These are phyloP conservation scores for Ramaria sp. DNA, from an alignment of 768 basidiomycete genomes.

Conservation along the genomic window DNA sequence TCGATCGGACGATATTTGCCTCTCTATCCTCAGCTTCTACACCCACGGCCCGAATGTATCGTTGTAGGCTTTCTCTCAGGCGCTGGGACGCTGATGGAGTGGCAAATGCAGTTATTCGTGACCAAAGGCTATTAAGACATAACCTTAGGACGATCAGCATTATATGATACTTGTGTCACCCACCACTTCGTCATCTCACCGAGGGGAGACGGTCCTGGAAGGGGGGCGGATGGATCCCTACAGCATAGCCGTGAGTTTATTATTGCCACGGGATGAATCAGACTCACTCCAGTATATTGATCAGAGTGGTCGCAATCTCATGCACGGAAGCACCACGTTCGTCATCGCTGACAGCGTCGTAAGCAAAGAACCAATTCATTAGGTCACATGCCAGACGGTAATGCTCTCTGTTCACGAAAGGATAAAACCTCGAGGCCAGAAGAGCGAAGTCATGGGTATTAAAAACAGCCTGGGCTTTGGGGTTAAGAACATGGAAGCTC, in stretches of 20 bases:
- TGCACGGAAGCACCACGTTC: not conserved
- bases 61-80: not conserved
- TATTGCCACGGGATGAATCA: not conserved
- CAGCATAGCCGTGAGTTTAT: not conserved
- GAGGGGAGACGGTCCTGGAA: not conserved
- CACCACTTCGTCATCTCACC: not conserved
- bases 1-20: not conserved
- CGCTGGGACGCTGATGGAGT: not conserved
- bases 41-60: not conserved
- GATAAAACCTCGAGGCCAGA: not conserved
- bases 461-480: not conserved
- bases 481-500: not conserved
- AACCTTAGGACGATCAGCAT: not conserved
- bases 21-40: slow-evolving; percentile 6
- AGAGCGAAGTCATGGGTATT: not conserved
- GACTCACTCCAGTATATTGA: not conserved
- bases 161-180: not conserved
- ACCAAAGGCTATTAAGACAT: not conserved
- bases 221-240: not conserved
- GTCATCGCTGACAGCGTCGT: not conserved
- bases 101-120: not conserved
- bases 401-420: not conserved
- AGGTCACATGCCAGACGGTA: not conserved
- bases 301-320: not conserved
- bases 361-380: not conserved